These are phyloP conservation scores for Apiospora pterosperma DNA, from an alignment of 2,329 filamentous ascomycete species.

Conservation along the genomic window DNA sequence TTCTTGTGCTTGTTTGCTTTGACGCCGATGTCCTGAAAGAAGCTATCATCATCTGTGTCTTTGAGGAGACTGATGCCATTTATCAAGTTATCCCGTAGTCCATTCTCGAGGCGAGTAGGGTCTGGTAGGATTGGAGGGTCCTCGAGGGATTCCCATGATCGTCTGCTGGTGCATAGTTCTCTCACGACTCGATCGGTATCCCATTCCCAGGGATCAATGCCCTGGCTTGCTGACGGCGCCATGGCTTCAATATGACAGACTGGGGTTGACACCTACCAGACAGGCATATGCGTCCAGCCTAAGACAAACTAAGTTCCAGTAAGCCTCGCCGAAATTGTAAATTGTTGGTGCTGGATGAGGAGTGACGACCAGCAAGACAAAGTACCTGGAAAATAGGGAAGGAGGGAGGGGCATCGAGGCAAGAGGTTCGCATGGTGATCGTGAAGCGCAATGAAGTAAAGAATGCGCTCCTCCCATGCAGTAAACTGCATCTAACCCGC, in stretches of 20 bases:
- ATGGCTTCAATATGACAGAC: conserved; percentile 11
- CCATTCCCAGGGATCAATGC: conserved; percentile 72
- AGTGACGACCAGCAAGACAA: background rate
- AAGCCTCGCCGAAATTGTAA: background rate
- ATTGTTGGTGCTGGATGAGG: background rate
- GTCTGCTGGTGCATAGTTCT: conserved; percentile 57
- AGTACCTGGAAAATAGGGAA: background rate
- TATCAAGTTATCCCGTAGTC: conserved; percentile 59
- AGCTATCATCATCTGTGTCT: conserved; percentile 48
- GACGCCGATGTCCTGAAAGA: conserved; percentile 54
- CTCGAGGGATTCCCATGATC: conserved; percentile 42
- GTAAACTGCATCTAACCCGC: background rate
- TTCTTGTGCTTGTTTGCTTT: conserved; percentile 54
- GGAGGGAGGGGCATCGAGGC: background rate
- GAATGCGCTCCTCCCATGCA: background rate
- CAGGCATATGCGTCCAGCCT: background rate
- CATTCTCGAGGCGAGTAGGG: conserved; percentile 45
- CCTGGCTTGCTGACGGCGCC: conserved; percentile 27
- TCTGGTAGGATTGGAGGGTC: conserved; percentile 45
- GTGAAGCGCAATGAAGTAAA: background rate
- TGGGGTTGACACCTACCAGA: background rate
- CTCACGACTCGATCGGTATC: conserved; percentile 61
- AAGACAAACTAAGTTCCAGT: background rate
- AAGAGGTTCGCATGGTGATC: background rate
- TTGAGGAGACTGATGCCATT: conserved; percentile 63